Evolutionary conservation across 208 protist species (phyloP), one percentile per base, ranked within the genome.

Genomic region (Acanthamoeba royreba): DNA sequence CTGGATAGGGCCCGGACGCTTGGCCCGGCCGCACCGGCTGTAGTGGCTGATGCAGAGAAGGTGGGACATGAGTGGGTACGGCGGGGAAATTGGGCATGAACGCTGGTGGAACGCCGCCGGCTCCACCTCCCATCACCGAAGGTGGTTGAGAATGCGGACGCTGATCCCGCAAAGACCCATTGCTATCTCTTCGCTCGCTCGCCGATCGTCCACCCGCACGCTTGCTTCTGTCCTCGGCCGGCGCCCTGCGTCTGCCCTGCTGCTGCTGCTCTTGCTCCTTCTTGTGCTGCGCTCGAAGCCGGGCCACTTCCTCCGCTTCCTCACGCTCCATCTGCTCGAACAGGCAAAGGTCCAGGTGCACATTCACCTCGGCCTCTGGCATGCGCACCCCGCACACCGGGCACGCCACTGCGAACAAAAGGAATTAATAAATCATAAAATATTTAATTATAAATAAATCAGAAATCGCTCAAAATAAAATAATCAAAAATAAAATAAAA

Each of bases 331-430:
- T 83, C 72, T 83, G 72, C n/a, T 83, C 72, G 43, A 42, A 83
- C n/a, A 83, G 43, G n/a, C 72, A 83, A 4, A 83, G 72, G 72
- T 83, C 72, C 22, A 83, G 72, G 72, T 83, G 72, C n/a, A 83
- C 72, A 28, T 83, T 31, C 72, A 83, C 72, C 42, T 83, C 72
- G 3, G 38, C 72, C 42, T 83, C 72, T 0, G 72, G 72, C 72
- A 83, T 83, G 43, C 72, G 72, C 25, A 83, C 72, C 43, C 72
- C 72, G 72, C 72, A 83, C 72, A 83, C 72, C 25, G 72, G 72
- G 35, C 72, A 83, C 17, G 72, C 72, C 31, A 83, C 72, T 83
- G 28, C 55, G 19, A 4, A 66, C 13, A 55, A 55, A 55, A 19
- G 19, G 5, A 66, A 55, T 9, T 25, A 55, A 25, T 25, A 55